These are phyloP conservation scores for Arachis hypogaea DNA, from an alignment of 306 rosid genomes.

Conservation along the genomic window DNA sequence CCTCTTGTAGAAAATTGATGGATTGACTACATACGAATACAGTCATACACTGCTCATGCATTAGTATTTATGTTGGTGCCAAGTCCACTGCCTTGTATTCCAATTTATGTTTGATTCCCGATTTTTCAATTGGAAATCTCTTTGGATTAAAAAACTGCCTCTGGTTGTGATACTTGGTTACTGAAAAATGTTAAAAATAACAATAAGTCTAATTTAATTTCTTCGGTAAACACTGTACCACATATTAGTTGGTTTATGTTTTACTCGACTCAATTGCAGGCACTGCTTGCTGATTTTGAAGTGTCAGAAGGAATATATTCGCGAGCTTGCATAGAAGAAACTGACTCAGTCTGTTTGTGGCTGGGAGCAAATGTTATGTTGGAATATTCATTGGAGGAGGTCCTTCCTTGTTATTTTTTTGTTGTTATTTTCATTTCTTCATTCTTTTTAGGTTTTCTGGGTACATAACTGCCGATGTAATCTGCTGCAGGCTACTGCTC, in stretches of 20 bases:
- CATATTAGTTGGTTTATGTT: conserved; percentile 19
- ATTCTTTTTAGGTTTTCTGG: conserved; percentile 6
- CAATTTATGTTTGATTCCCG: neutral
- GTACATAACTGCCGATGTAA: conserved; percentile 12
- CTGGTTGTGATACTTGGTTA: conserved; percentile 7
- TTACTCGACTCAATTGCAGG: conserved; percentile 45
- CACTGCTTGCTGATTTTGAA: conserved; percentile 77
- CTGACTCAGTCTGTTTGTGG: conserved; percentile 73
- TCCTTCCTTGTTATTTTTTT: conserved; percentile 36
- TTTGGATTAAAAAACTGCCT: neutral
- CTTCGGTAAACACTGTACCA: neutral
- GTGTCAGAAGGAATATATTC: conserved; percentile 79
- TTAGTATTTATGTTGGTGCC: neutral
- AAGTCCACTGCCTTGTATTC: neutral
- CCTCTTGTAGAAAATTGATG: neutral
- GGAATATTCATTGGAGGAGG: conserved; percentile 83
- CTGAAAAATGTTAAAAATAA: neutral
- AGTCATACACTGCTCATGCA: neutral
- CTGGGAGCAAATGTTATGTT: conserved; percentile 82
- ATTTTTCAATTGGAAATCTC: conserved; percentile 27
- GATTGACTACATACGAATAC: neutral
- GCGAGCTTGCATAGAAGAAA: conserved; percentile 59
- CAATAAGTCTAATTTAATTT: neutral
- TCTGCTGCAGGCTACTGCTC: conserved; percentile 69
- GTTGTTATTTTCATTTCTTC: conserved; percentile 9